phyloP scores from a whole-genome alignment of 495 filamentous ascomycete genomes.

The Thermothielavioides terrestris region DNA sequence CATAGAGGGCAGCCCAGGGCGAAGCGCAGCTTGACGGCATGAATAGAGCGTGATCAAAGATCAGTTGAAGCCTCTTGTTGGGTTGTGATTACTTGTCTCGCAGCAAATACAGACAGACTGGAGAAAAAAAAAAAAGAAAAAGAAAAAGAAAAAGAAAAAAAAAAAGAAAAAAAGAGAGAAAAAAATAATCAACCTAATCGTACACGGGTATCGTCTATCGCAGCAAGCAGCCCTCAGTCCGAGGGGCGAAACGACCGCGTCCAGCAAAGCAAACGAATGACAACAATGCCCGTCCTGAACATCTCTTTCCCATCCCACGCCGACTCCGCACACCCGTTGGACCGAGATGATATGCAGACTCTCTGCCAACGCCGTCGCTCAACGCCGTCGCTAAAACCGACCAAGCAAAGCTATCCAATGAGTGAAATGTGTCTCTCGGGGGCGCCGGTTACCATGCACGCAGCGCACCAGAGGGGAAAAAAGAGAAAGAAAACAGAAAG shows the following conservation, averaged over 20 bases:
- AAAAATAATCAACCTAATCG: not conserved
- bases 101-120: no score
- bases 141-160: no score
- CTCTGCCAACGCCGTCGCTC: slow-evolving; percentile 4
- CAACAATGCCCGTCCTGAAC: no score
- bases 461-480: not conserved
- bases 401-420: not conserved
- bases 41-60: no score
- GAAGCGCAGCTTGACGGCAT: no score
- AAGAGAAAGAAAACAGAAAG: not conserved
- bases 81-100: no score
- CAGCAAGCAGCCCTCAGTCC: not conserved
- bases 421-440: not conserved
- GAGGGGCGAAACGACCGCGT: no score
- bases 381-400: not conserved
- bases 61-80: no score
- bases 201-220: not conserved
- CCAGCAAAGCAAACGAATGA: no score
- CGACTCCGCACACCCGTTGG: no score
- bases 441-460: not conserved
- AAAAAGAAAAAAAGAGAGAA: not conserved
- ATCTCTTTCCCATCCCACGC: no score
- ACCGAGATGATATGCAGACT: not conserved
- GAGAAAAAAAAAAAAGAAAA: no score
- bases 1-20: not conserved